Evolutionary conservation across 2,329 filamentous ascomycete species (phyloP).

Genomic region (Cytospora mali): DNA sequence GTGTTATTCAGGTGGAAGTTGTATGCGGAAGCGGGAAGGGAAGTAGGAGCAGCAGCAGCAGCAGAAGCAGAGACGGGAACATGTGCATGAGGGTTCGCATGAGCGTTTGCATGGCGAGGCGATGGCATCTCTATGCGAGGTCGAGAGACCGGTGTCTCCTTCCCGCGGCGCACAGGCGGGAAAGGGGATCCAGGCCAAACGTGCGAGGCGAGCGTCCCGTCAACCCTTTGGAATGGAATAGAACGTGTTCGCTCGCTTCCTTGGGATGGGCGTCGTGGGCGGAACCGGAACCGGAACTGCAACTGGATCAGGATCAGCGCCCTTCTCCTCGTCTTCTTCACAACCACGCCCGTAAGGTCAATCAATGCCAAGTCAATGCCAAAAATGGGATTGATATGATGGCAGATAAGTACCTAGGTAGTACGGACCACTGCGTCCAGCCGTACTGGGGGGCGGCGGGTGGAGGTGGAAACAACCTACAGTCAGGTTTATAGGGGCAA

Average conservation of each 20-base stretch:
- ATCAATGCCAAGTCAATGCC: background rate
- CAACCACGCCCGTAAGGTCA: background rate
- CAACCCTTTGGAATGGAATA: background rate
- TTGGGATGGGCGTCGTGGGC: background rate
- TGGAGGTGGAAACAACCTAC: too few relatives aligned
- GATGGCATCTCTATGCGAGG: constrained; percentile 24
- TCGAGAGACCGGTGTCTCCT: constrained; percentile 21
- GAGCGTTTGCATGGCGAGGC: constrained; percentile 20
- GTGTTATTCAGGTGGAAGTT: constrained; percentile 25
- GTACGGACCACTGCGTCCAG: too few relatives aligned
- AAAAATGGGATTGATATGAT: background rate
- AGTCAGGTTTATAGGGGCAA: background rate
- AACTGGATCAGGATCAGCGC: background rate
- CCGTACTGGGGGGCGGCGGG: too few relatives aligned
- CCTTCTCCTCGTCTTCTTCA: background rate
- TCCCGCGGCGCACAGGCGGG: constrained; percentile 20
- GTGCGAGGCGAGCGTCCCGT: too few relatives aligned
- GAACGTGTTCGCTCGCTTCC: constrained; percentile 31
- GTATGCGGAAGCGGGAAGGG: constrained; percentile 27
- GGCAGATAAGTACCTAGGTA: background rate
- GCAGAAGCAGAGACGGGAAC: constrained; percentile 21
- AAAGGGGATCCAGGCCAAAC: constrained; percentile 19
- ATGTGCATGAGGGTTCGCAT: constrained; percentile 22
- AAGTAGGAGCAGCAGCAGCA: constrained; percentile 4
- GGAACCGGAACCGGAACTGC: background rate